A percentile compares a stretch with the other conserved stretches of the same genome.
phyloP scores from a whole-genome alignment of 306 rosid species.

The Citrullus mucosospermus region DNA sequence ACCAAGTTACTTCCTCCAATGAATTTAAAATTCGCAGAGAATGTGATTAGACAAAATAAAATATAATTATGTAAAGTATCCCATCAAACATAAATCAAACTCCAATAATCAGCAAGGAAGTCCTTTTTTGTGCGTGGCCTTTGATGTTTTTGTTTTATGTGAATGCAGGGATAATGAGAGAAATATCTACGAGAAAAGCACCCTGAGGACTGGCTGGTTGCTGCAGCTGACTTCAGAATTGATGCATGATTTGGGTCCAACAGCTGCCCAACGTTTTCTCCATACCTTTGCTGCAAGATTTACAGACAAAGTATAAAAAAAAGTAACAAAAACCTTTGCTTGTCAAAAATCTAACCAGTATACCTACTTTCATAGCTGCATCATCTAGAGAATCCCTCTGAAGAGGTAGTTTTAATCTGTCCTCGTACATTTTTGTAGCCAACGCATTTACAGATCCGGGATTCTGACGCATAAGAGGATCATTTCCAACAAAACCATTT shows the following conservation, averaged over 20 bases:
- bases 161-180: neutral
- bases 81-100: neutral
- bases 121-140: neutral
- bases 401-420: slow-evolving; percentile 66
- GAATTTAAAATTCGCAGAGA: neutral
- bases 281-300: slow-evolving; percentile 66
- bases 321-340: slow-evolving; percentile 5
- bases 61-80: neutral
- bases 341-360: slow-evolving; percentile 11
- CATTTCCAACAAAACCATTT: slow-evolving; percentile 80
- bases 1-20: neutral
- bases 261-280: slow-evolving; percentile 84
- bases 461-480: slow-evolving; percentile 54
- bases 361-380: slow-evolving; percentile 64
- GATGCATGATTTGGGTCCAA: slow-evolving; percentile 81
- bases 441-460: slow-evolving; percentile 84
- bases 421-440: slow-evolving; percentile 96
- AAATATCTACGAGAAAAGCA: slow-evolving; percentile 14
- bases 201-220: slow-evolving; percentile 94
- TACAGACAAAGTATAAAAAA: slow-evolving; percentile 17
- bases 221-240: slow-evolving; percentile 75
- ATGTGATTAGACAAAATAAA: neutral
- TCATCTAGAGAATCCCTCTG: slow-evolving; percentile 94
- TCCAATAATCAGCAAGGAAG: neutral
- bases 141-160: neutral